Percentiles rank a stretch among this genome's conserved stretches.
phyloP scores from a whole-genome alignment of 352 stramenopile species.

The Pythium sp. region DNA sequence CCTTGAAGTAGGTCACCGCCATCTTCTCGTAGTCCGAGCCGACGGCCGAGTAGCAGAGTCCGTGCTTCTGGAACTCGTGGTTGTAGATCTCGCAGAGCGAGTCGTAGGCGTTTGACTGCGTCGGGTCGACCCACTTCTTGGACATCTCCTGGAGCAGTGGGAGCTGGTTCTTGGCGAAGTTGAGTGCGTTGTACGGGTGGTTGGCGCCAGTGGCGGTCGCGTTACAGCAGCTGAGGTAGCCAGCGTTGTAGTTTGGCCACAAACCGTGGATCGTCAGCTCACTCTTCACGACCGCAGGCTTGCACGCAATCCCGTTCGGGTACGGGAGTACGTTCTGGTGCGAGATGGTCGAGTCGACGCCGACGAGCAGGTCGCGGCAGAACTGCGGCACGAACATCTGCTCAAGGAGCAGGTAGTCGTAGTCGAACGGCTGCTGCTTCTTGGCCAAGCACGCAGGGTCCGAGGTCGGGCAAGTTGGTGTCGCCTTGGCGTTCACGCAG shows the following conservation, averaged over 20 bases:
- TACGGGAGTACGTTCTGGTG: slow-evolving; percentile 69
- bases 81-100: slow-evolving; percentile 82
- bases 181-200: too few species aligned
- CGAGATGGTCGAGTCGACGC: slow-evolving; percentile 67
- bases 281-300: slow-evolving; percentile 33
- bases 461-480: slow-evolving; percentile 51
- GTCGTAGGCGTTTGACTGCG: slow-evolving; percentile 45
- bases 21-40: slow-evolving; percentile 51
- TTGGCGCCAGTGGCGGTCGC: too few species aligned
- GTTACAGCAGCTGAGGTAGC: slow-evolving; percentile 38
- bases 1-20: slow-evolving; percentile 66
- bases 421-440: slow-evolving; percentile 62
- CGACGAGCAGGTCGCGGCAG: slow-evolving; percentile 64
- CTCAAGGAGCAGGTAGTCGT: slow-evolving; percentile 72
- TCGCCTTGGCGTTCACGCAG: slow-evolving; percentile 53
- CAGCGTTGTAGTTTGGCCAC: slow-evolving; percentile 73
- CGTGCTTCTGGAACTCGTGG: slow-evolving; percentile 88
- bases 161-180: too few species aligned
- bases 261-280: slow-evolving; percentile 69
- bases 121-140: slow-evolving; percentile 66
- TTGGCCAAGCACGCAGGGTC: slow-evolving; percentile 54
- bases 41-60: slow-evolving; percentile 74
- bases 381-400: slow-evolving; percentile 76
- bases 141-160: too few species aligned
- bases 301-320: slow-evolving; percentile 47